phyloP scores from a whole-genome alignment of 2,329 filamentous ascomycete species.

The Blastomyces percursus region DNA sequence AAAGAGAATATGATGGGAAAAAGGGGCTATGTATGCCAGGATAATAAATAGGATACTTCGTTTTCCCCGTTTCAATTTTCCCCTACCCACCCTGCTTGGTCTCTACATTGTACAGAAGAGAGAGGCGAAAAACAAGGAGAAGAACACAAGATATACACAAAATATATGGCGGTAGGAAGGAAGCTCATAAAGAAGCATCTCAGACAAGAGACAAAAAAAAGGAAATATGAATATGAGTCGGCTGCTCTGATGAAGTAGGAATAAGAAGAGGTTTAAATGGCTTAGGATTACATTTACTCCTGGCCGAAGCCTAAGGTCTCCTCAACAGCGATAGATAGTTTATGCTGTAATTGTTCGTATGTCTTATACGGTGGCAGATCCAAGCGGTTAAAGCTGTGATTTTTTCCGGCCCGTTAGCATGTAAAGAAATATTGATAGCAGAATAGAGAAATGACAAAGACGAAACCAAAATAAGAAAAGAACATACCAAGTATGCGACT shows the following conservation, averaged over 20 bases:
- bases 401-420: conserved; percentile 18
- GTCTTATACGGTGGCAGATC: conserved; percentile 90
- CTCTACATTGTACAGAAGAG: conserved; percentile 2
- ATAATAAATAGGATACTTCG: neutral
- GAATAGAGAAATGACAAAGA: neutral
- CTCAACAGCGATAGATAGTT: conserved; percentile 93
- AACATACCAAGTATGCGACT: conserved; percentile 92
- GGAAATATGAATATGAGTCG: neutral
- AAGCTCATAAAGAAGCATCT: neutral
- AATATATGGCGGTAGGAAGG: neutral
- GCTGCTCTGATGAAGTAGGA: neutral
- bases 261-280: neutral
- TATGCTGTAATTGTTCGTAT: conserved; percentile 71
- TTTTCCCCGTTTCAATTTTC: neutral
- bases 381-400: conserved; percentile 79
- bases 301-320: conserved; percentile 98
- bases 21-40: neutral
- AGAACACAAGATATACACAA: neutral
- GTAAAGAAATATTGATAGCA: conserved; percentile 8
- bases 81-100: neutral
- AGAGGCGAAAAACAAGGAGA: neutral
- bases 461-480: neutral
- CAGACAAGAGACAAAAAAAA: neutral
- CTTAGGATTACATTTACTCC: conserved; percentile 46
- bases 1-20: neutral